Conservation (phyloP, 176 grass and related monocot genomes). For the Oryza nivara region DNA sequence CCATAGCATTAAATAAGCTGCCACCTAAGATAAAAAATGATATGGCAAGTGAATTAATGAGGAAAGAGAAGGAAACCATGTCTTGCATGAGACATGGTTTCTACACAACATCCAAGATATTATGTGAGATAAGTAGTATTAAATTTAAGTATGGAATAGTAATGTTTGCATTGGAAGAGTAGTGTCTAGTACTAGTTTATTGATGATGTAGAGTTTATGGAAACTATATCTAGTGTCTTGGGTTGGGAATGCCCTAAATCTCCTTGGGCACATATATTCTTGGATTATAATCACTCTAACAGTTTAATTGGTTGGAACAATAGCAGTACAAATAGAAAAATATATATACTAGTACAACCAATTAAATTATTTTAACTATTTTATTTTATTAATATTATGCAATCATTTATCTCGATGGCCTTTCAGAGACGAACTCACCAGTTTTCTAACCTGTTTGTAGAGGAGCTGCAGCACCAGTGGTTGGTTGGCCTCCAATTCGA, state of each 20-base stretch:
- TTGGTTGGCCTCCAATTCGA: slow-evolving; percentile 92
- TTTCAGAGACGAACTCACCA: slow-evolving; percentile 36
- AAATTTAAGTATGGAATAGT: no score
- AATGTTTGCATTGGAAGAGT: no score
- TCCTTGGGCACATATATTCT: slow-evolving; percentile 5
- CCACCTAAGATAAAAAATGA: no score
- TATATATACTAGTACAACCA: slow-evolving; percentile 7
- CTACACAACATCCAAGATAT: no score
- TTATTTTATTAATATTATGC: background rate
- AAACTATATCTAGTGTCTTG: no score
- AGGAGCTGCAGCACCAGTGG: slow-evolving; percentile 60
- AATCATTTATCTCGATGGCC: background rate
- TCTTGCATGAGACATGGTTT: no score
- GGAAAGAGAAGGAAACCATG: no score
- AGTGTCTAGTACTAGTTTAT: no score
- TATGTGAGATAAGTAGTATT: no score
- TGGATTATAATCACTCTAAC: background rate
- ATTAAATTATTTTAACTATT: background rate
- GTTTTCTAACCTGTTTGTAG: slow-evolving; percentile 48
- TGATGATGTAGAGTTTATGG: no score
- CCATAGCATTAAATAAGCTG: no score
- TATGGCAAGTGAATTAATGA: no score
- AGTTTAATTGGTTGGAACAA: background rate
- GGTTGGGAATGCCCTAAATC: background rate
- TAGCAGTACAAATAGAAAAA: slow-evolving; percentile 1